phyloP scores from a whole-genome alignment of 2,329 filamentous ascomycete species.

The Clarireedia homoeocarpa region DNA sequence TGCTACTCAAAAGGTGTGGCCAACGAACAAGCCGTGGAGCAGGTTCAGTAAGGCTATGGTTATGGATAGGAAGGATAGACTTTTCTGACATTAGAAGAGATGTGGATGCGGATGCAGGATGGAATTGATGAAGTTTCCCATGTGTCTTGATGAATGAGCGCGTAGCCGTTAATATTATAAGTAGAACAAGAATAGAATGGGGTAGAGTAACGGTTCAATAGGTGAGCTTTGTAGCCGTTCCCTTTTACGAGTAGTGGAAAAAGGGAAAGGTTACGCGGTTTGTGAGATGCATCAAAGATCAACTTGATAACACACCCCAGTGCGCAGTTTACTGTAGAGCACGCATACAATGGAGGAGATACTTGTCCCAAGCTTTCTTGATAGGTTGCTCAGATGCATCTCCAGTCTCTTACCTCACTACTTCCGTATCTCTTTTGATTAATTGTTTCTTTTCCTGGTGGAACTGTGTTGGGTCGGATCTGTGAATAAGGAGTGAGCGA shows the following conservation, averaged over 20 bases:
- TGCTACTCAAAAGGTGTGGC: constrained; percentile 8
- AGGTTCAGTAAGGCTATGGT: background rate
- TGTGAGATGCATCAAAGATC: background rate
- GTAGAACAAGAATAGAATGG: too few relatives aligned
- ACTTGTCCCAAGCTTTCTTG: too few relatives aligned
- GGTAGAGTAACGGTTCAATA: too few relatives aligned
- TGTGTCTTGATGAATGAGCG: background rate
- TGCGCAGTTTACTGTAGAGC: background rate
- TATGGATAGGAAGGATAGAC: constrained; percentile 1
- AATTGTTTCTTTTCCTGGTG: too few relatives aligned
- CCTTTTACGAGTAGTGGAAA: background rate
- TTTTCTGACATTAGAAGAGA: constrained; percentile 4
- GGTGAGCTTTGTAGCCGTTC: too few relatives aligned
- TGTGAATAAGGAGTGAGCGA: background rate
- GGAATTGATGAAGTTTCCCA: background rate
- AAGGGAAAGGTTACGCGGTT: constrained; percentile 6
- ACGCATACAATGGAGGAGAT: too few relatives aligned
- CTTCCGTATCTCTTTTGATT: too few relatives aligned
- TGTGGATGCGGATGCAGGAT: background rate
- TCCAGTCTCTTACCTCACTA: too few relatives aligned
- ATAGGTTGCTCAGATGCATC: too few relatives aligned
- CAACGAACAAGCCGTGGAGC: background rate
- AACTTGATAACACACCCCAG: background rate
- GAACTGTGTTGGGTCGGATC: too few relatives aligned
- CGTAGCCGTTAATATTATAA: too few relatives aligned